phyloP scores from a whole-genome alignment of 129 eudicot genomes.

The Lonicera japonica region DNA sequence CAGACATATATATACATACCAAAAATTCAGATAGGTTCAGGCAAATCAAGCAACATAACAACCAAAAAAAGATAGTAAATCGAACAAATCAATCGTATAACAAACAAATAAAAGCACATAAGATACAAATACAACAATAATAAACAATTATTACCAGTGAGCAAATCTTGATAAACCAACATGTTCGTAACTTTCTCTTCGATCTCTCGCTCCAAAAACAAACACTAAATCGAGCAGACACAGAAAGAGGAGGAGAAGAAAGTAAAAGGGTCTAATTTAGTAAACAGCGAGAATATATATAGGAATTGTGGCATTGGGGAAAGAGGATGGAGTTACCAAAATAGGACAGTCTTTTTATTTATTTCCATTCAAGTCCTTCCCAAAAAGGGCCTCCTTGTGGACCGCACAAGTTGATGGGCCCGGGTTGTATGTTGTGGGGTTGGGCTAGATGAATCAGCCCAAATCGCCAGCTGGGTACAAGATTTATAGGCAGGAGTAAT shows the following conservation, averaged over 20 bases:
- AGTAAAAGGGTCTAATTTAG: neutral
- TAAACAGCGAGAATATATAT: neutral
- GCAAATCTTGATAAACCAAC: conserved; percentile 55
- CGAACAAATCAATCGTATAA: neutral
- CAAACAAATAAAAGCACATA: neutral
- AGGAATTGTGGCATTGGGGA: neutral
- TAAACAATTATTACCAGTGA: conserved; percentile 24
- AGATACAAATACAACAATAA: neutral
- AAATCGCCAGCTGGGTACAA: too few relatives aligned
- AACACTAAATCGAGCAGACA: neutral
- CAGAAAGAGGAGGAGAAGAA: neutral
- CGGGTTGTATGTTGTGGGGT: too few relatives aligned
- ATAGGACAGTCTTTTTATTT: neutral
- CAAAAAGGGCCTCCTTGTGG: too few relatives aligned
- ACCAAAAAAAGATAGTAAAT: neutral
- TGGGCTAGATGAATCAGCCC: too few relatives aligned
- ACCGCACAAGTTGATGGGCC: too few relatives aligned
- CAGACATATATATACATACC: too few relatives aligned
- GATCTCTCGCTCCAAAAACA: conserved; percentile 5
- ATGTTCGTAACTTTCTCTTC: conserved; percentile 13
- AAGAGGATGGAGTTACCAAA: neutral
- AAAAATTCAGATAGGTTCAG: neutral
- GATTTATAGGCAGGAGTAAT: too few relatives aligned
- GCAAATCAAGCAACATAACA: too few relatives aligned
- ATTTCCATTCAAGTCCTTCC: neutral